phyloP scores from a whole-genome alignment of 805 yeast species.

The Komagataella populi region DNA sequence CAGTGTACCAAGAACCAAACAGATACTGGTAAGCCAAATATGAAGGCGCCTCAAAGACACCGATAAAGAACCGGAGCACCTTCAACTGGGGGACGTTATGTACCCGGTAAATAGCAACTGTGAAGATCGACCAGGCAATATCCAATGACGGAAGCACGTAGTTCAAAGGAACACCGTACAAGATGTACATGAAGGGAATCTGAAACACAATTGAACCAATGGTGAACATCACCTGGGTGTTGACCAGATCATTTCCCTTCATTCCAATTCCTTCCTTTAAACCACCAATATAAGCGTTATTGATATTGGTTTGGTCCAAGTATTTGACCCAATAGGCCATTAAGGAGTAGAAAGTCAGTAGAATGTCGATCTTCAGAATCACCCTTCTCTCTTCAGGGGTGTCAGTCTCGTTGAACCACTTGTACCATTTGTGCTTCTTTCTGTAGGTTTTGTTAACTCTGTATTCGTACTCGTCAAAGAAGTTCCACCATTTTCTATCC shows the following conservation, averaged over 20 bases:
- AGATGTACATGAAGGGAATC: constrained; percentile 44
- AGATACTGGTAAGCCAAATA: constrained; percentile 50
- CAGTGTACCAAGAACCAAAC: constrained; percentile 42
- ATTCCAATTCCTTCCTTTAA: constrained; percentile 37
- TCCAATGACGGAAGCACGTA: constrained; percentile 41
- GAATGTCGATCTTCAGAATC: constrained; percentile 17
- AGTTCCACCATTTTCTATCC: constrained; percentile 33
- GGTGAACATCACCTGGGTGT: constrained; percentile 43
- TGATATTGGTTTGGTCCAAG: constrained; percentile 41
- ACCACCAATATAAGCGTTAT: constrained; percentile 50
- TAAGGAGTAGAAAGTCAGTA: constrained; percentile 15
- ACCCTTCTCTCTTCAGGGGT: constrained; percentile 17
- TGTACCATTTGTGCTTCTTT: constrained; percentile 16
- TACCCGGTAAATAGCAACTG: constrained; percentile 40
- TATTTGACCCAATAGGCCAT: constrained; percentile 24
- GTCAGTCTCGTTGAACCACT: constrained; percentile 16
- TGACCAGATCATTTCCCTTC: constrained; percentile 47
- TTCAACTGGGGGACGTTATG: constrained; percentile 35
- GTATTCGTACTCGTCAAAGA: constrained; percentile 46
- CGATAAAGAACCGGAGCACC: constrained; percentile 54
- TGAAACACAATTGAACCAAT: constrained; percentile 50
- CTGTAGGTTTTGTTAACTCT: constrained; percentile 19
- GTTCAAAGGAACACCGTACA: constrained; percentile 43
- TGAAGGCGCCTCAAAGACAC: constrained; percentile 57
- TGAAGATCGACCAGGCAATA: constrained; percentile 54